Evolutionary conservation across 164 flowering plant species (phyloP), one percentile per base, ranked within the genome.

Genomic region (Tetrastigma voinierianum): DNA sequence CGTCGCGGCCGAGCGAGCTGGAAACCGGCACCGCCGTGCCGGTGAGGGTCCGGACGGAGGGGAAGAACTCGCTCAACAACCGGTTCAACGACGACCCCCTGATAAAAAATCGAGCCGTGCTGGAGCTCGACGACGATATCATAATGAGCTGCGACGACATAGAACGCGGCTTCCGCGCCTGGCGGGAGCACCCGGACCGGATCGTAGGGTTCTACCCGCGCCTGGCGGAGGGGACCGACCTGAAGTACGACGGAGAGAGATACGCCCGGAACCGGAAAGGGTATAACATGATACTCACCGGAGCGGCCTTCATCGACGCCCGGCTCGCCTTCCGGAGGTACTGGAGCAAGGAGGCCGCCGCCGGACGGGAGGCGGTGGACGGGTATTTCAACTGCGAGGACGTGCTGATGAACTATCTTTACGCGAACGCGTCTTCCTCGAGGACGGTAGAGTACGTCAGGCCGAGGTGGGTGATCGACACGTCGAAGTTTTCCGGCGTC

Each of bases 81-180:
- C 86, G 97, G 43, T 91, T 91, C 78, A 85, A 77, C 65, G 43
- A 72, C 23, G 98, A 94, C 44, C 85, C 91, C 1, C 51, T 72
- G 57, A 89, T 94, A 25, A 82, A 82, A 59, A 94, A 88, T 16
- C 71, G 87, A 19, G 95, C 92, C 11, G 90, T 94, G 55, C 90
- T 94, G 14, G 97, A 94, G 78, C 95, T 94, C 47, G 98, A 94
- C 58, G 98, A 91, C 72, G 98, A 94, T 62, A 91, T 94, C 15
- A 86, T 94, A 95, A 94, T 91, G 97, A 79, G 83, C 4, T 94
- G 98, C 59, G 88, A 87, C 59, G 95, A 94, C 53, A 51, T 94
- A 9, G 98, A 94, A 61, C 82, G 95, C 18, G 98, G 97, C 6
- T 94, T 94, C 59, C 76, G 68, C 71, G 90, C 84, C 1, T 94